phyloP scores from a whole-genome alignment of 768 basidiomycete species.

The Pilatotrama ljubarskyi region DNA sequence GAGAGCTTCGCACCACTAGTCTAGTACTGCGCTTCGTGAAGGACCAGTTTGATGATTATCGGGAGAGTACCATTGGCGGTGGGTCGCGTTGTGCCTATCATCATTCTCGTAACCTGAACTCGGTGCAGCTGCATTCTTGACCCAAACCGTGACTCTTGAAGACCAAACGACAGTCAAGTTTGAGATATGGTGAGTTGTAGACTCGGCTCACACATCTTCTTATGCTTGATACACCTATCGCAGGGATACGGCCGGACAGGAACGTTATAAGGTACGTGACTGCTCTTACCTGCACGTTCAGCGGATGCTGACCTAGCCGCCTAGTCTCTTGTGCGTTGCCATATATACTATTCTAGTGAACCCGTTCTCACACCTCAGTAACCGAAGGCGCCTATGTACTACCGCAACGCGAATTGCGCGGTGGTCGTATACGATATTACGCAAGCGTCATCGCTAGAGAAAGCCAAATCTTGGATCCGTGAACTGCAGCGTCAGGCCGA shows the following conservation, averaged over 20 bases:
- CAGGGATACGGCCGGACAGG: conserved; percentile 96
- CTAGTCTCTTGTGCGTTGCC: conserved; percentile 48
- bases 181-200: conserved; percentile 83
- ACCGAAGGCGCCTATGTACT: conserved; percentile 89
- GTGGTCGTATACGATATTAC: conserved; percentile 98
- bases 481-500: conserved; percentile 98
- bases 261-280: conserved; percentile 76
- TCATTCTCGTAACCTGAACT: conserved; percentile 27
- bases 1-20: conserved; percentile 41
- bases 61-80: conserved; percentile 95
- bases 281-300: not conserved
- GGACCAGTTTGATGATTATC: conserved; percentile 93
- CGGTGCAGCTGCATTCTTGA: conserved; percentile 86
- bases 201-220: too few species aligned
- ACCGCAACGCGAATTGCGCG: conserved; percentile 91
- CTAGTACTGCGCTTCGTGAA: conserved; percentile 95
- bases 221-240: not conserved
- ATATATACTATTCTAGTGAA: not conserved
- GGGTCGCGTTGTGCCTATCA: conserved; percentile 11
- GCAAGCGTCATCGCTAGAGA: conserved; percentile 86
- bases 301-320: conserved; percentile 21
- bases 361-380: not conserved
- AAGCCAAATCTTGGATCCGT: conserved; percentile 94
- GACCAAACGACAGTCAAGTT: conserved; percentile 94
- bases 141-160: conserved; percentile 93